Percentiles rank a stretch among this genome's conserved stretches.
phyloP scores from a whole-genome alignment of 768 basidiomycete genomes.

The Russula dissimulans region DNA sequence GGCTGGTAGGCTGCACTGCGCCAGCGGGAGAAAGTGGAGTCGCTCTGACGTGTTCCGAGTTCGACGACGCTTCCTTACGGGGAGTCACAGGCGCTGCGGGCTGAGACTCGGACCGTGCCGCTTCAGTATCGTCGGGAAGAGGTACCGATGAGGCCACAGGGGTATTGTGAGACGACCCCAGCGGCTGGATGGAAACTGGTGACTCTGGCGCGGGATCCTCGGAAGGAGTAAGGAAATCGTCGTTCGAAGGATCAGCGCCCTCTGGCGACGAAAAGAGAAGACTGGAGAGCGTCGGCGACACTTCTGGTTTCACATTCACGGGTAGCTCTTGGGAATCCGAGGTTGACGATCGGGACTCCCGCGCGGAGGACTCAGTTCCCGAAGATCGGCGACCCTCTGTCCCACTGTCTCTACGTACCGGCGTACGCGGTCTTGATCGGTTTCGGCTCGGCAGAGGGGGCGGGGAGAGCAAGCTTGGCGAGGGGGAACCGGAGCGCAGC shows the following conservation, averaged over 20 bases:
- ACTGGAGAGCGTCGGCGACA: constrained; percentile 9
- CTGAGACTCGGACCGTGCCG: background rate
- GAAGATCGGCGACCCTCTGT: background rate
- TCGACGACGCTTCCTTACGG: background rate
- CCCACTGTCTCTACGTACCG: background rate
- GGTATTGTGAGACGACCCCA: constrained; percentile 22
- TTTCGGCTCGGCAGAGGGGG: constrained; percentile 18
- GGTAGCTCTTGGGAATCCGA: background rate
- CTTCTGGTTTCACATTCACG: background rate
- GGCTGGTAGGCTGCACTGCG: constrained; percentile 6
- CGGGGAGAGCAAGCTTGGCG: constrained; percentile 10
- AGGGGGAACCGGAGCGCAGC: constrained; percentile 2
- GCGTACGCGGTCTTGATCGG: constrained; percentile 3
- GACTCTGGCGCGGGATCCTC: constrained; percentile 11
- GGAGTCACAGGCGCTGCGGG: background rate
- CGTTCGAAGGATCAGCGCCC: background rate
- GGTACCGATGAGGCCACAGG: constrained; percentile 20
- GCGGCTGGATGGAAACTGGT: constrained; percentile 22
- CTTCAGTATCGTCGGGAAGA: constrained; percentile 1
- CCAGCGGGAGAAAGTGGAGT: background rate
- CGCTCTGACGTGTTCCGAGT: background rate
- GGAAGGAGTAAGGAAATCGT: constrained; percentile 11
- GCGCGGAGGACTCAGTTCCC: background rate
- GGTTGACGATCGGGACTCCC: background rate
- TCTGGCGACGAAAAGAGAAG: constrained; percentile 11